phyloP scores from a whole-genome alignment of 169 alveolate species.

The Plasmodium billcollinsi region DNA sequence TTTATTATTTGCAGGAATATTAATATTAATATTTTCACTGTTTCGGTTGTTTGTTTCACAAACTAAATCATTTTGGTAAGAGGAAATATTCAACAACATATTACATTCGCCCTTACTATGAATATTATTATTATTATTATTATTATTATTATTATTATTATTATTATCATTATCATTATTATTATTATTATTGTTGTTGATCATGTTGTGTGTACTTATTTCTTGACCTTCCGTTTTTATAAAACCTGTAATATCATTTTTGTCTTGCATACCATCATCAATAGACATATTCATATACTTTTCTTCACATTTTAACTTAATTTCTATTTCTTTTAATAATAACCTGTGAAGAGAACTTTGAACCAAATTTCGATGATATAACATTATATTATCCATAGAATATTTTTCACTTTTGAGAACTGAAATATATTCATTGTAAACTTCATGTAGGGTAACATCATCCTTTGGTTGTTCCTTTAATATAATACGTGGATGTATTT shows the following conservation, averaged over 20 bases:
- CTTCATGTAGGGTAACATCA: constrained; percentile 32
- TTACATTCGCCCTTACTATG: neutral
- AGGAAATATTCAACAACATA: neutral
- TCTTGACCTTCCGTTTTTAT: neutral
- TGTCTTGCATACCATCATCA: neutral
- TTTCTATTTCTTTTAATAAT: constrained; percentile 18
- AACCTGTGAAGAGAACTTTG: constrained; percentile 25
- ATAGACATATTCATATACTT: neutral
- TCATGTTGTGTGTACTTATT: neutral
- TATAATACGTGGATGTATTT: constrained; percentile 53
- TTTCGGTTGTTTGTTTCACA: neutral
- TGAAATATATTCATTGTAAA: constrained; percentile 36
- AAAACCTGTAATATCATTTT: neutral
- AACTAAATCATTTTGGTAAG: neutral
- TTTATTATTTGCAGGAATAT: neutral
- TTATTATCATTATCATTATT: neutral
- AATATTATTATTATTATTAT: neutral
- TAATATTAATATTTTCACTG: neutral
- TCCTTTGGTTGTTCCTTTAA: constrained; percentile 46
- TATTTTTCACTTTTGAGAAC: constrained; percentile 27
- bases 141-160: neutral
- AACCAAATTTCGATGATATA: constrained; percentile 33
- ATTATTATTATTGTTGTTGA: neutral
- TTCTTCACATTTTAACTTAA: neutral
- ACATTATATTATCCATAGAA: constrained; percentile 50